Evolutionary conservation across 1,284 basidiomycete species (phyloP).

Genomic region (Caloboletus firmus): DNA sequence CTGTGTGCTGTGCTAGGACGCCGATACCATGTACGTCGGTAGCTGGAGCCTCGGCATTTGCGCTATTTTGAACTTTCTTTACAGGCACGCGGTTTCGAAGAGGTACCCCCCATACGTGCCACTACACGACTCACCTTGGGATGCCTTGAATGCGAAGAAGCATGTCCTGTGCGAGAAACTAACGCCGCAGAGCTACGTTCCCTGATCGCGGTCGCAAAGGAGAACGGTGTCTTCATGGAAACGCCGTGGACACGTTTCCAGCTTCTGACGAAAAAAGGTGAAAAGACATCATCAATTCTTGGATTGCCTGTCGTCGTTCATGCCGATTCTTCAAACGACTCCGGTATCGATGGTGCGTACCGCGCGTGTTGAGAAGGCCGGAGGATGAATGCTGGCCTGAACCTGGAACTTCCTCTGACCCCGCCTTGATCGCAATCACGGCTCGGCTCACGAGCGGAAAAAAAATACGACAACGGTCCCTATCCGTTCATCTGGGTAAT

Average conservation of each 20-base stretch:
- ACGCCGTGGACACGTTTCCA: conserved; percentile 75
- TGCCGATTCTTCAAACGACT: conserved; percentile 70
- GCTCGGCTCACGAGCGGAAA: not conserved
- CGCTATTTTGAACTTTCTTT: not conserved
- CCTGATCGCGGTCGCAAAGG: conserved; percentile 65
- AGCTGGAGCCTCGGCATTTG: not conserved
- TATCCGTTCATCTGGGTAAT: conserved; percentile 76
- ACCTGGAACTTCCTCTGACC: conserved; percentile 53
- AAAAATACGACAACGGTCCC: conserved; percentile 51
- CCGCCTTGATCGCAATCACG: not conserved
- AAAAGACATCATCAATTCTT: conserved; percentile 57
- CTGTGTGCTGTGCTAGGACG: conserved; percentile 45
- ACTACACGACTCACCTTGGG: conserved; percentile 69
- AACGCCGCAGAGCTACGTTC: conserved; percentile 61
- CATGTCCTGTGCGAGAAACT: conserved; percentile 80
- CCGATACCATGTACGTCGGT: conserved; percentile 77
- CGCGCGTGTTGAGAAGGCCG: not conserved
- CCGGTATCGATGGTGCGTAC: conserved; percentile 62
- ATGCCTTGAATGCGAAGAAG: conserved; percentile 73
- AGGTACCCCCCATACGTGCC: conserved; percentile 80
- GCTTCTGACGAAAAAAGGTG: conserved; percentile 54
- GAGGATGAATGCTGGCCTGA: not conserved
- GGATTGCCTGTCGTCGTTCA: conserved; percentile 60
- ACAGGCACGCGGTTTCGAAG: not conserved
- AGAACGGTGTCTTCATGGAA: conserved; percentile 79